A percentile compares a stretch with the other conserved stretches of the same genome.
These are phyloP conservation scores for Calonectria pseudoturangicola DNA, from an alignment of 2,329 filamentous ascomycete genomes.

Conservation along the genomic window DNA sequence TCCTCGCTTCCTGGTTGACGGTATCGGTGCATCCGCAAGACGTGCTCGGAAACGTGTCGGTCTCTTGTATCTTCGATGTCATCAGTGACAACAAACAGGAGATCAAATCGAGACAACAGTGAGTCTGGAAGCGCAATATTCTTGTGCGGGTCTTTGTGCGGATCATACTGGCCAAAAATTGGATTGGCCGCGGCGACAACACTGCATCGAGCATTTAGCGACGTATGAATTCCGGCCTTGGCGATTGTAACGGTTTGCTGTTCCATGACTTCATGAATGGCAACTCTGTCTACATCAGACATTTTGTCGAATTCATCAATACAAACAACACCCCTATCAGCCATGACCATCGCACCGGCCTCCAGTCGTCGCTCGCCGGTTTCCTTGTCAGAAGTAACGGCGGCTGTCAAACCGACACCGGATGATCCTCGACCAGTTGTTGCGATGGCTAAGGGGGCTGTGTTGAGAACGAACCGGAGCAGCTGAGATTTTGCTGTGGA, in stretches of 20 bases:
- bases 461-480: constrained; percentile 96
- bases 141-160: constrained; percentile 98
- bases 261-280: constrained; percentile 99
- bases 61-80: constrained; percentile 97
- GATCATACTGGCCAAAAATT: constrained; percentile 98
- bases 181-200: constrained; percentile 98
- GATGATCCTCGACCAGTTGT: constrained; percentile 98
- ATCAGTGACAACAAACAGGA: constrained; percentile 97
- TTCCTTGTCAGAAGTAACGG: constrained; percentile 97
- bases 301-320: constrained; percentile 99
- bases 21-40: constrained; percentile 97
- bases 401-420: constrained; percentile 96
- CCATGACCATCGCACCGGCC: constrained; percentile 99
- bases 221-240: constrained; percentile 98
- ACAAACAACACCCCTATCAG: constrained; percentile 96
- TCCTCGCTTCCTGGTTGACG: constrained; percentile 94
- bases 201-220: constrained; percentile 95
- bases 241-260: constrained; percentile 99
- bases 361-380: constrained; percentile 96
- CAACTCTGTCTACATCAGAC: constrained; percentile 97
- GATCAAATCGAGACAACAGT: constrained; percentile 97
- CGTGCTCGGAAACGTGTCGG: constrained; percentile 94
- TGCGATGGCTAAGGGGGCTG: constrained; percentile 95
- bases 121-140: constrained; percentile 99
- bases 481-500: constrained; percentile 99